Conservation (phyloP, 1,284 basidiomycete genomes). For the Ceratorhiza oryzae-sativae region DNA sequence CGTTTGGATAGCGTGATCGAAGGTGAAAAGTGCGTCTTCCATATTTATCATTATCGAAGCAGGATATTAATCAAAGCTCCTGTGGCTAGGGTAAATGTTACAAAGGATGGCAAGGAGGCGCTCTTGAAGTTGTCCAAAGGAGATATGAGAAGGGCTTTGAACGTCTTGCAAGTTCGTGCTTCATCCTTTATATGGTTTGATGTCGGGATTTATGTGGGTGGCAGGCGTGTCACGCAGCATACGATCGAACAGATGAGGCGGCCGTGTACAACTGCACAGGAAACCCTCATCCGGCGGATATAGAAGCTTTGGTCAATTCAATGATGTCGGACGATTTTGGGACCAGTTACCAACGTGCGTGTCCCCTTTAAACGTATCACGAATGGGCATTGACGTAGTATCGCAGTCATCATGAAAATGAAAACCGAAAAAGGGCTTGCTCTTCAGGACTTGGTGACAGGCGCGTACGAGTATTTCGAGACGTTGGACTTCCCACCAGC, state of each 20-base stretch:
- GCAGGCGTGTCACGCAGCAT: constrained; percentile 93
- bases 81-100: constrained; percentile 77
- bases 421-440: constrained; percentile 94
- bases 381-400: too few species aligned
- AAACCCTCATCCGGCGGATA: constrained; percentile 92
- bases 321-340: constrained; percentile 99
- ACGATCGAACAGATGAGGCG: constrained; percentile 85
- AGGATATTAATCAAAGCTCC: not conserved
- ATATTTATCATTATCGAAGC: not conserved
- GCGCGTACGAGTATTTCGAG: constrained; percentile 90
- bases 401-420: constrained; percentile 82
- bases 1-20: constrained; percentile 82
- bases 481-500: constrained; percentile 85
- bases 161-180: constrained; percentile 76
- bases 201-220: not conserved
- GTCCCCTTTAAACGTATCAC: too few species aligned
- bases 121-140: constrained; percentile 92
- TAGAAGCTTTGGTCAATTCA: constrained; percentile 90
- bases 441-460: constrained; percentile 92
- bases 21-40: constrained; percentile 73
- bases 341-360: constrained; percentile 84
- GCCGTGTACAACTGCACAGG: constrained; percentile 98
- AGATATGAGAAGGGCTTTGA: constrained; percentile 97
- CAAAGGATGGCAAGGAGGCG: constrained; percentile 85
- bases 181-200: constrained; percentile 18